Evolutionary conservation across 176 grass and related monocot genomes (phyloP).

Genomic region (Areca catechu): DNA sequence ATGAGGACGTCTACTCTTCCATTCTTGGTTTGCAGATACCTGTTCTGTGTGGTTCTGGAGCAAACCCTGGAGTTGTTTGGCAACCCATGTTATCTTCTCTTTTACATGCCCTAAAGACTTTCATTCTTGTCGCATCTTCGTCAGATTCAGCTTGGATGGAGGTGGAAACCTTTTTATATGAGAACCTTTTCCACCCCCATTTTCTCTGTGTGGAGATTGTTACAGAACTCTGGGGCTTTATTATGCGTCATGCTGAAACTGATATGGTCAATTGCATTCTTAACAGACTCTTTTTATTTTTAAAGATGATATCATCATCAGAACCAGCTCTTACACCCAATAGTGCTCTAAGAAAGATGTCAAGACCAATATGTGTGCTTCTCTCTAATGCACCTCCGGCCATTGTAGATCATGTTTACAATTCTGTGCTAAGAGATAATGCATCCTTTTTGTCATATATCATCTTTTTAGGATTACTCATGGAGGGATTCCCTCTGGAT

Average conservation of each 20-base stretch:
- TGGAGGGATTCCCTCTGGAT: slow-evolving; percentile 84
- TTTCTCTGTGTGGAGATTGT: slow-evolving; percentile 67
- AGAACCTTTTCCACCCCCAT: slow-evolving; percentile 74
- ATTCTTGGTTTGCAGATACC: slow-evolving; percentile 75
- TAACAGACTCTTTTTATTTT: slow-evolving; percentile 38
- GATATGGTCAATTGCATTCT: slow-evolving; percentile 36
- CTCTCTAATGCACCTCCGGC: slow-evolving; percentile 53
- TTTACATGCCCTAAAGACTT: slow-evolving; percentile 67
- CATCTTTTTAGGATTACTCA: slow-evolving; percentile 47
- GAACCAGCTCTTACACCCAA: slow-evolving; percentile 38
- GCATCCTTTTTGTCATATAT: slow-evolving; percentile 33
- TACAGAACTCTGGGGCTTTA: slow-evolving; percentile 80
- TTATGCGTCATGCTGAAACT: slow-evolving; percentile 52
- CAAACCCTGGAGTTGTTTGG: slow-evolving; percentile 48
- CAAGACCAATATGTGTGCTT: slow-evolving; percentile 41
- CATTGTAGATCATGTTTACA: slow-evolving; percentile 58
- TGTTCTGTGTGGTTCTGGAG: slow-evolving; percentile 23
- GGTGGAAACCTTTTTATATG: slow-evolving; percentile 57
- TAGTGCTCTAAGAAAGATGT: slow-evolving; percentile 47
- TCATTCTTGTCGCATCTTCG: slow-evolving; percentile 55
- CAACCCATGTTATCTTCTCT: slow-evolving; percentile 59
- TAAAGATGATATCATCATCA: slow-evolving; percentile 49
- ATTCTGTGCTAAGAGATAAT: slow-evolving; percentile 33
- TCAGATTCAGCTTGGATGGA: slow-evolving; percentile 58
- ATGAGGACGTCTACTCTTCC: slow-evolving; percentile 60